Conservation (phyloP, 2,329 filamentous ascomycete species). For the Septoria petroselini region DNA sequence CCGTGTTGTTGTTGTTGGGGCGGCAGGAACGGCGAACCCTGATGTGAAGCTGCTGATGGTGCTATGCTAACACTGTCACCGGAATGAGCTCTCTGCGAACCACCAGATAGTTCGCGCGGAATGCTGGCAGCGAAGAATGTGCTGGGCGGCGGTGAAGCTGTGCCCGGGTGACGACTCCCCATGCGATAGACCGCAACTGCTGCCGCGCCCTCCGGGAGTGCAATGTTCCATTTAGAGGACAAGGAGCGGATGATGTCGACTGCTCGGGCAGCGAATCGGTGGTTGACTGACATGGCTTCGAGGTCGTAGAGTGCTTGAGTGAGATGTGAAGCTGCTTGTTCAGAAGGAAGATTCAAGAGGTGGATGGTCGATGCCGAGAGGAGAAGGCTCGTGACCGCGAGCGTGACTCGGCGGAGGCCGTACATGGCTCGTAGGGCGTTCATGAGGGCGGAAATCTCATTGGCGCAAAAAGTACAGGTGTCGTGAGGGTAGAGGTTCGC, state of each 20-base stretch:
- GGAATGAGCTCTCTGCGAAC: conserved; percentile 24
- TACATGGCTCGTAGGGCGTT: conserved; percentile 46
- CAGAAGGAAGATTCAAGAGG: conserved; percentile 44
- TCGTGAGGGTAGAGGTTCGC: conserved; percentile 63
- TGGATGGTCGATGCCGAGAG: conserved; percentile 47
- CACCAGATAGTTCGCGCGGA: conserved; percentile 28
- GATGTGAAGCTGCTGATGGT: conserved; percentile 5
- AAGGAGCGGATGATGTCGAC: conserved; percentile 45
- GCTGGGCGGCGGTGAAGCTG: conserved; percentile 27
- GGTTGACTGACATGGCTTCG: conserved; percentile 44
- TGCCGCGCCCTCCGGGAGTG: conserved; percentile 41
- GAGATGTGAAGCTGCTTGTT: conserved; percentile 40
- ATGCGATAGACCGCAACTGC: conserved; percentile 32
- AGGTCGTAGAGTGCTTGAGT: conserved; percentile 44
- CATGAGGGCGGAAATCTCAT: conserved; percentile 44
- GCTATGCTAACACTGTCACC: conserved; percentile 16
- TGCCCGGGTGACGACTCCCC: background rate
- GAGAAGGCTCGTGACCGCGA: conserved; percentile 42
- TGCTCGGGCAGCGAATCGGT: conserved; percentile 44
- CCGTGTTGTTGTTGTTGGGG: conserved; percentile 19
- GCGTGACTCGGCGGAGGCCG: conserved; percentile 41
- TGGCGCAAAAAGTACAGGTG: conserved; percentile 56
- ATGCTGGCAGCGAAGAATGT: conserved; percentile 36
- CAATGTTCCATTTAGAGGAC: conserved; percentile 45
- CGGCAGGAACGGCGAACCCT: conserved; percentile 29